Percentiles rank a stretch among this genome's conserved stretches.
phyloP scores from a whole-genome alignment of 805 yeast species.

The Candida maesae region DNA sequence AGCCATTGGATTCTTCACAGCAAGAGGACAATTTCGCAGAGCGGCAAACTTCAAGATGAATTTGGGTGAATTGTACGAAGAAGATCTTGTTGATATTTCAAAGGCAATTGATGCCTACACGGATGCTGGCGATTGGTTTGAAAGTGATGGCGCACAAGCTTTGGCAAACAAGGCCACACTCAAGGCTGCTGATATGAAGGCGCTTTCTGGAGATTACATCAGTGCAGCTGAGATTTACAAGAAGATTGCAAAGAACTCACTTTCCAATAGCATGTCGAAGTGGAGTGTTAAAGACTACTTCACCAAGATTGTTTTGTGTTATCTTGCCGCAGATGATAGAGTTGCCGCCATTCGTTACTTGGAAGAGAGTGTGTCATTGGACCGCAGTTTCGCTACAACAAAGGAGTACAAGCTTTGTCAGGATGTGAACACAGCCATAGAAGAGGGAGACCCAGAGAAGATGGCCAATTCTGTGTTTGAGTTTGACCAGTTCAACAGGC shows the following conservation, averaged over 20 bases:
- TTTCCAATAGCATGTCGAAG: slow-evolving; percentile 70
- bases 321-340: slow-evolving; percentile 77
- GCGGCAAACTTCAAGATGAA: slow-evolving; percentile 95
- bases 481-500: slow-evolving; percentile 80
- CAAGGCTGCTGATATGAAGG: slow-evolving; percentile 86
- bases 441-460: slow-evolving; percentile 73
- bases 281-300: slow-evolving; percentile 95
- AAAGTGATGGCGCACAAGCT: slow-evolving; percentile 90
- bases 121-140: slow-evolving; percentile 94
- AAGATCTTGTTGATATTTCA: slow-evolving; percentile 58
- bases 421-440: slow-evolving; percentile 68
- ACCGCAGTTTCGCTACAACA: slow-evolving; percentile 68
- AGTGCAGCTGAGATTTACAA: slow-evolving; percentile 78
- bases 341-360: slow-evolving; percentile 80
- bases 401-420: slow-evolving; percentile 70
- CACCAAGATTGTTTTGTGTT: slow-evolving; percentile 76
- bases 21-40: slow-evolving; percentile 91
- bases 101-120: slow-evolving; percentile 78
- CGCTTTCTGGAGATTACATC: slow-evolving; percentile 67
- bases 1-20: slow-evolving; percentile 81
- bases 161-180: slow-evolving; percentile 82
- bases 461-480: slow-evolving; percentile 73
- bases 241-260: slow-evolving; percentile 67
- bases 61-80: slow-evolving; percentile 82
- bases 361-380: slow-evolving; percentile 62